phyloP scores from a whole-genome alignment of 495 filamentous ascomycete species.

The Sphaerosporella brunnea region DNA sequence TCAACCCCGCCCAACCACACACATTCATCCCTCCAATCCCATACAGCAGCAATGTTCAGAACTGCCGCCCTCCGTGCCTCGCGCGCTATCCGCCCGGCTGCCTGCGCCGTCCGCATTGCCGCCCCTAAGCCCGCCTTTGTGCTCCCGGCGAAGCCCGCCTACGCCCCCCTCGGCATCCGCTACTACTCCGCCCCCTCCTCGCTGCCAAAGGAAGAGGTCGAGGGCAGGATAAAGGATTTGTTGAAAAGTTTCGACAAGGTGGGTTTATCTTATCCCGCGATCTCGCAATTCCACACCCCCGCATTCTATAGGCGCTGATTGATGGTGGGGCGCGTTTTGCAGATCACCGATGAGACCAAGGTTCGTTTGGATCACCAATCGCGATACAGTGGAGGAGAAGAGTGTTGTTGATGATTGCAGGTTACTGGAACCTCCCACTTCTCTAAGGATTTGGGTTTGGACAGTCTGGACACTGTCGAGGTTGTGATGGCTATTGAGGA shows the following conservation, averaged over 20 bases:
- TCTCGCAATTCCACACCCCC: too few relatives aligned
- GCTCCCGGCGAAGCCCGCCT: constrained; percentile 36
- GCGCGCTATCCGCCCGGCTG: constrained; percentile 34
- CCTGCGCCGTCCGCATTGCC: constrained; percentile 40
- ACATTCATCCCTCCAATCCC: too few relatives aligned
- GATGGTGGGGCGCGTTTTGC: constrained; percentile 3
- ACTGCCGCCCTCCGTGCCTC: constrained; percentile 55
- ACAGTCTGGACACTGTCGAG: constrained; percentile 95
- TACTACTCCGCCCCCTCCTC: constrained; percentile 71
- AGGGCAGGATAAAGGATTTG: constrained; percentile 81
- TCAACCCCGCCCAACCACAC: constrained; percentile 14
- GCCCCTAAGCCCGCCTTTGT: constrained; percentile 37
- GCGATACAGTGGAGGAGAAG: neutral
- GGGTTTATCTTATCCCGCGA: too few relatives aligned
- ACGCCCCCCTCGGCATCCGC: constrained; percentile 45
- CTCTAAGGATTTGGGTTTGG: constrained; percentile 83
- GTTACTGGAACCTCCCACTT: constrained; percentile 72
- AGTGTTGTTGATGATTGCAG: constrained; percentile 30
- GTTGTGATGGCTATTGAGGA: constrained; percentile 99
- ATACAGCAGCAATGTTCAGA: constrained; percentile 80
- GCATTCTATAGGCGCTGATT: neutral
- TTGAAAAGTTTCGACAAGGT: constrained; percentile 97
- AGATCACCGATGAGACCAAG: constrained; percentile 32
- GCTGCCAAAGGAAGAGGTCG: constrained; percentile 64
- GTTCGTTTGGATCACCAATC: constrained; percentile 37